Base-by-base conservation (phyloP, 768 basidiomycete genomes). In the Boletus vinaceobasis region DNA sequence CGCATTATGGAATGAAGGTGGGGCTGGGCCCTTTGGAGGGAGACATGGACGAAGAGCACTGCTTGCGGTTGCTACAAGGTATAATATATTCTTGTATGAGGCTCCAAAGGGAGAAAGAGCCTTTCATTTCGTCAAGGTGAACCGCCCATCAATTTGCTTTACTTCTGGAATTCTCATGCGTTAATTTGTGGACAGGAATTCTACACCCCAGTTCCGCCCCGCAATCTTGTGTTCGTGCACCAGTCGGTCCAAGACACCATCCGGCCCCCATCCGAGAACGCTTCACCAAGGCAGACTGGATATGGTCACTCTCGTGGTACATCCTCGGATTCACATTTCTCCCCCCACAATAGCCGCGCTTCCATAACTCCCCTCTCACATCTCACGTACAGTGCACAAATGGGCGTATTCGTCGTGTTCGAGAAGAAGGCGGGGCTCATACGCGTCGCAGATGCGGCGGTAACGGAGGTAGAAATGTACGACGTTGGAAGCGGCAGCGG, bases 371-470 rank as follows among this genome's bases (percentile, higher is more conserved):
- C 75, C 7, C 68, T 74, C 9, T 66, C 71, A 6, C 62, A 71
- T 15, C 65, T 77, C 55, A 74, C 75, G 52, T 88, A 88, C 63
- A 86, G 86, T 19, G 79, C 80, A 5, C 89, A 91, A 60, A 81
- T 89, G 63, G 84, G 83, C 60, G 73, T 93, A n/a, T 92, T 92
- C 64, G 83, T 90, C 53, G 74, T 85, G 23, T 93, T 93, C 65
- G 91, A 93, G 69, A 93, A 93, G 73, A 93, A 89, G 64, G 90
- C 90, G 3, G 82, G 84, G n/a, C 74, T 89, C 71, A 91, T 93
- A 60, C 86, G 91, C 21, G 67, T 93, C 23, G 81, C 83, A 6
- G 90, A 93, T 68, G 83, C 91, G 31, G 85, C 87, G 23, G 91
- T 91, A 7, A 82, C 86, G 33, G 91, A 93, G 67, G 77, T 93